Conservation (phyloP, 108 stramenopile species). For the Thalassiosira profunda region DNA sequence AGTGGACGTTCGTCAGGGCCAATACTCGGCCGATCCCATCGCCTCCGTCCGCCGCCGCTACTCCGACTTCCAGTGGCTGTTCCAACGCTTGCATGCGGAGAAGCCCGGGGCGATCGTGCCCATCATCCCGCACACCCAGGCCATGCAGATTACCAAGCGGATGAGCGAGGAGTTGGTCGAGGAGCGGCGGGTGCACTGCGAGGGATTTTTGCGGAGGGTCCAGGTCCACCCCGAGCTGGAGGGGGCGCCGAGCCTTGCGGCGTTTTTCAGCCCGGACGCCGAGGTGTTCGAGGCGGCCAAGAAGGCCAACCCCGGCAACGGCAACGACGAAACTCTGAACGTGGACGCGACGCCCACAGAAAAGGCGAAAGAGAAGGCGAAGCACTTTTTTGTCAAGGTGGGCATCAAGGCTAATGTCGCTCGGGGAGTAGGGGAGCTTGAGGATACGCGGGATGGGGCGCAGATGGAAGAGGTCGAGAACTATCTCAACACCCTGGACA, state of each 20-base stretch:
- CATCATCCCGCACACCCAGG: conserved; percentile 90
- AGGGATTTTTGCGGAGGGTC: conserved; percentile 77
- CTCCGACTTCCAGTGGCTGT: conserved; percentile 96
- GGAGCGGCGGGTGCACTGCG: conserved; percentile 74
- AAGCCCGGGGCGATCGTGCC: conserved; percentile 92
- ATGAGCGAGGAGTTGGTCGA: conserved; percentile 82
- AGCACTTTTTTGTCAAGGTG: conserved; percentile 68
- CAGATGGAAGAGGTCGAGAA: conserved; percentile 69
- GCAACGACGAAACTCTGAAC: conserved; percentile 6
- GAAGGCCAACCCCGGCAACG: conserved; percentile 54
- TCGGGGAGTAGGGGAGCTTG: conserved; percentile 51
- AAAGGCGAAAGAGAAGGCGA: conserved; percentile 45
- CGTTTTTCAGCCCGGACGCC: conserved; percentile 83
- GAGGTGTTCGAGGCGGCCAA: conserved; percentile 66
- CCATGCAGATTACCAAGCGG: conserved; percentile 58
- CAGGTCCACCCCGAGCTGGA: conserved; percentile 81
- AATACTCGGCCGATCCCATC: conserved; percentile 52
- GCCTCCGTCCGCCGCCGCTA: conserved; percentile 81
- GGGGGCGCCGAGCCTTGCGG: conserved; percentile 67
- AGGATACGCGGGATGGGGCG: conserved; percentile 66
- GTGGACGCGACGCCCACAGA: conserved; percentile 5
- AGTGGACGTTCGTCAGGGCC: conserved; percentile 48
- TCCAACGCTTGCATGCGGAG: conserved; percentile 77
- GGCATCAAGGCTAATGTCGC: conserved; percentile 48
- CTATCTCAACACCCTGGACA: conserved; percentile 69